phyloP scores from a whole-genome alignment of 2,329 filamentous ascomycete species.

The Fusarium sp. region DNA sequence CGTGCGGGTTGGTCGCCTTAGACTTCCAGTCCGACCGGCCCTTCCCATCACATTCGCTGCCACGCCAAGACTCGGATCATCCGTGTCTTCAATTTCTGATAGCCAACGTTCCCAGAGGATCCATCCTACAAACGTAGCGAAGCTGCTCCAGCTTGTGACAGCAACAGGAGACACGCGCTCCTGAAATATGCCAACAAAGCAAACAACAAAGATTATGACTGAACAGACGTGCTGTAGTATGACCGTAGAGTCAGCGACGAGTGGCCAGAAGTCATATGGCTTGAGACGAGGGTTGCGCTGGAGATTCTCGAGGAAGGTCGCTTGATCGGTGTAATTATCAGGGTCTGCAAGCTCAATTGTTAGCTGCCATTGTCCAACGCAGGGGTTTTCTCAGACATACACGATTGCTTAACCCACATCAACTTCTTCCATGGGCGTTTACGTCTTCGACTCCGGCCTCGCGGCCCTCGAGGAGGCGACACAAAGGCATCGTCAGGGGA shows the following conservation, averaged over 20 bases:
- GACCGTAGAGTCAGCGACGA: slow-evolving; percentile 93
- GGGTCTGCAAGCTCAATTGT: slow-evolving; percentile 68
- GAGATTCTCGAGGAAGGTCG: slow-evolving; percentile 94
- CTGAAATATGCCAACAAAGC: slow-evolving; percentile 90
- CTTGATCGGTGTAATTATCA: slow-evolving; percentile 98
- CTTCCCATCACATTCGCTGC: slow-evolving; percentile 48
- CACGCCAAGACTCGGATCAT: slow-evolving; percentile 52
- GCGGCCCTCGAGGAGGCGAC: slow-evolving; percentile 66
- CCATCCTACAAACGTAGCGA: slow-evolving; percentile 88
- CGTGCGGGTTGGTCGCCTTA: slow-evolving; percentile 48
- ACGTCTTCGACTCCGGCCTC: slow-evolving; percentile 73
- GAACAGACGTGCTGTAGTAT: slow-evolving; percentile 98
- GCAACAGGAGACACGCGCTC: slow-evolving; percentile 89
- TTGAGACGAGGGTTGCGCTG: slow-evolving; percentile 93
- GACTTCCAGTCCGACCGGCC: slow-evolving; percentile 49
- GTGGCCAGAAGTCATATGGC: slow-evolving; percentile 97
- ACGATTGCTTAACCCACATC: slow-evolving; percentile 97
- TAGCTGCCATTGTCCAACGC: slow-evolving; percentile 1
- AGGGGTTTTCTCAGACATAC: slow-evolving; percentile 54
- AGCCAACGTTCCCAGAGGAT: slow-evolving; percentile 92
- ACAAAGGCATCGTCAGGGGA: slow-evolving; percentile 87
- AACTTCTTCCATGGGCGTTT: slow-evolving; percentile 92
- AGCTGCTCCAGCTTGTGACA: slow-evolving; percentile 84
- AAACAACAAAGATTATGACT: slow-evolving; percentile 92
- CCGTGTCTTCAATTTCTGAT: slow-evolving; percentile 69